These are phyloP conservation scores for Tylopilus vinaceipallidus DNA, from an alignment of 768 basidiomycete genomes.

Conservation along the genomic window DNA sequence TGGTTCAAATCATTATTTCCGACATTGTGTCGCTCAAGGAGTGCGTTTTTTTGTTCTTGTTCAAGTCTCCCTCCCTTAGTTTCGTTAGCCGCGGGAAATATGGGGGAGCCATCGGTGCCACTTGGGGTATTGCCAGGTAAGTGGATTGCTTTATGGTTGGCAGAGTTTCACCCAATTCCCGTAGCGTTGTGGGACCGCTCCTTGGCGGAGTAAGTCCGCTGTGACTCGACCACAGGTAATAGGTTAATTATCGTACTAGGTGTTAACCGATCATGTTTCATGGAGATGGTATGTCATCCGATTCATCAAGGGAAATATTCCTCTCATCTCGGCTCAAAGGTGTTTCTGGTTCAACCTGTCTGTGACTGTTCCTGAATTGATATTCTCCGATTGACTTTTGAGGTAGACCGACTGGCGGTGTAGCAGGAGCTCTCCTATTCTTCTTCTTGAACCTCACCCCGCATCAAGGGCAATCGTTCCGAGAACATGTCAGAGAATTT, in stretches of 20 bases:
- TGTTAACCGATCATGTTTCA: constrained; percentile 33
- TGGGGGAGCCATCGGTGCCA: constrained; percentile 36
- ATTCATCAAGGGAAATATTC: neutral
- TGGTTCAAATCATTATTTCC: constrained; percentile 37
- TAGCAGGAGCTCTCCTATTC: constrained; percentile 31
- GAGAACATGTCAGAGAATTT: constrained; percentile 34
- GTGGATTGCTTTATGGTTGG: neutral
- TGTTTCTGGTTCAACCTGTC: constrained; percentile 39
- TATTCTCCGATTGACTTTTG: neutral
- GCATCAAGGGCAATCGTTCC: constrained; percentile 31
- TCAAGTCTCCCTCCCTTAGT: neutral
- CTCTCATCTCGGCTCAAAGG: constrained; percentile 19
- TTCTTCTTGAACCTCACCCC: constrained; percentile 37
- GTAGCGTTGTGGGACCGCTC: constrained; percentile 44
- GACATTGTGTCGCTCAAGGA: constrained; percentile 39
- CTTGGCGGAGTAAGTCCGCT: constrained; percentile 33
- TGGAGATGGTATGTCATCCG: constrained; percentile 39
- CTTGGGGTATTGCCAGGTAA: constrained; percentile 41
- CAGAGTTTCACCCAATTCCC: neutral
- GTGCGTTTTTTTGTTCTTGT: constrained; percentile 17
- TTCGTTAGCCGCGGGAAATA: constrained; percentile 38
- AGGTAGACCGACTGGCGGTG: constrained; percentile 36
- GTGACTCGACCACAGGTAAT: neutral
- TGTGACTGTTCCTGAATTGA: constrained; percentile 1
- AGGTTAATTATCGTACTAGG: constrained; percentile 14